Evolutionary conservation across 163 green algal species (phyloP).

Genomic region (Coccomyxa subellipsoidea): DNA sequence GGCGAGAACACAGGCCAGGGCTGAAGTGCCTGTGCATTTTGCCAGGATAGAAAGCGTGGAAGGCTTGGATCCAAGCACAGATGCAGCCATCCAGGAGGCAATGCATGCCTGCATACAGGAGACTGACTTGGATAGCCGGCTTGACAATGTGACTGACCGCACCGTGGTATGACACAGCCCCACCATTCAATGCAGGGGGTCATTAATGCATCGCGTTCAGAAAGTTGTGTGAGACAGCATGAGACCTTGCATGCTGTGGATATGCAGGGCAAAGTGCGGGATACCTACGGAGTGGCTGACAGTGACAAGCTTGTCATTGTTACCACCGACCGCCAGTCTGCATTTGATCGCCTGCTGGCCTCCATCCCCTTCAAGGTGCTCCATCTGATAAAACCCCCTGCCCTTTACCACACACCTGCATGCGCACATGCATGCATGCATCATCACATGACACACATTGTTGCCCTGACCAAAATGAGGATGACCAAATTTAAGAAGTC

Average conservation of each 20-base stretch:
- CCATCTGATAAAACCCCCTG: background rate
- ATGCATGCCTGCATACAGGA: slow-evolving; percentile 52
- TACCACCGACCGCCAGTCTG: slow-evolving; percentile 94
- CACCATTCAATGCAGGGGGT: background rate
- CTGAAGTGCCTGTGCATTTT: background rate
- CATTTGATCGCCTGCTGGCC: slow-evolving; percentile 95
- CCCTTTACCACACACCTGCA: background rate
- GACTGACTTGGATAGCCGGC: slow-evolving; percentile 45
- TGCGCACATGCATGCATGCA: background rate
- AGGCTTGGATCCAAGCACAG: slow-evolving; percentile 24
- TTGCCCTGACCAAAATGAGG: too few relatives aligned
- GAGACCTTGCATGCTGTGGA: too few relatives aligned
- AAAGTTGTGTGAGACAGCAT: too few relatives aligned
- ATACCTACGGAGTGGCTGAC: slow-evolving; percentile 92
- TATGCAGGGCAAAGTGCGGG: slow-evolving; percentile 90
- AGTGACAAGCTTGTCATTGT: slow-evolving; percentile 79
- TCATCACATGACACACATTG: too few relatives aligned
- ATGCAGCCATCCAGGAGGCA: slow-evolving; percentile 57
- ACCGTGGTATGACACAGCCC: slow-evolving; percentile 27
- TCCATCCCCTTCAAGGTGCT: slow-evolving; percentile 92
- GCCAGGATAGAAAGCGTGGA: background rate
- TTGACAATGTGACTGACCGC: background rate
- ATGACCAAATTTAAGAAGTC: too few relatives aligned
- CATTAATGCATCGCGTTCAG: background rate
- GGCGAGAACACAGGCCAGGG: too few relatives aligned